Percentiles rank a stretch among this genome's conserved stretches.
phyloP scores from a whole-genome alignment of 441 rosid genomes.

The Cnidoscolus chayamansa region DNA sequence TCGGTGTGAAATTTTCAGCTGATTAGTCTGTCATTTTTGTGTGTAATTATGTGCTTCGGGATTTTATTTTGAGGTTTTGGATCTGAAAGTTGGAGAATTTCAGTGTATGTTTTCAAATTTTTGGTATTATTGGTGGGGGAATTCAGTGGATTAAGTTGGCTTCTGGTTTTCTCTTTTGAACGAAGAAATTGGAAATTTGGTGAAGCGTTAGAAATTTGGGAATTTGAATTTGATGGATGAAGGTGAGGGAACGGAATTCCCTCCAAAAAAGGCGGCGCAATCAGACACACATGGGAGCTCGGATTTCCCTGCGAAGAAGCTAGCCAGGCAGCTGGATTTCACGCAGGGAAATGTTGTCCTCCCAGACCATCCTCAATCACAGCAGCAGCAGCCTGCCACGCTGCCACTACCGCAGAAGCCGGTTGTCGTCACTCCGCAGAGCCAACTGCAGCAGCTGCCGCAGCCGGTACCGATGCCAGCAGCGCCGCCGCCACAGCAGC shows the following conservation, averaged over 20 bases:
- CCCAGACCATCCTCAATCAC: constrained; percentile 57
- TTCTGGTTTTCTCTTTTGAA: constrained; percentile 1
- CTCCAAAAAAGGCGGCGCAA: constrained; percentile 51
- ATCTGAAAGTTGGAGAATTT: constrained; percentile 42
- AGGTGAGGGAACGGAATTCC: constrained; percentile 41
- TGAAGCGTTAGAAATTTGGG: constrained; percentile 19
- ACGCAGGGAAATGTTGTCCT: constrained; percentile 38
- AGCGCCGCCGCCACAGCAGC: constrained; percentile 31
- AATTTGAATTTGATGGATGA: constrained; percentile 35
- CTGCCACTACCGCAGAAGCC: constrained; percentile 29
- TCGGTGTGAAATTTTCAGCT: constrained; percentile 32
- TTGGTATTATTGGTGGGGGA: constrained; percentile 18
- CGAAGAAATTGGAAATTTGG: constrained; percentile 15
- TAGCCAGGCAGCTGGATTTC: constrained; percentile 80
- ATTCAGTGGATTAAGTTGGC: background rate
- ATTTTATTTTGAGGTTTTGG: constrained; percentile 32
- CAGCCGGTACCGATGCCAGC: constrained; percentile 27
- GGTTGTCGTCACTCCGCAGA: constrained; percentile 6
- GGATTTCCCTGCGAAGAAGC: constrained; percentile 45
- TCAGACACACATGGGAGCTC: constrained; percentile 29
- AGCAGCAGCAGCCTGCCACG: constrained; percentile 29
- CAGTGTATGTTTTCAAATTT: constrained; percentile 27
- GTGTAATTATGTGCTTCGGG: constrained; percentile 28
- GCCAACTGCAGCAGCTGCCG: constrained; percentile 26
- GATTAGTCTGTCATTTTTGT: constrained; percentile 9